phyloP scores from a whole-genome alignment of 163 green algal species.

The Scenedesmus sp. region DNA sequence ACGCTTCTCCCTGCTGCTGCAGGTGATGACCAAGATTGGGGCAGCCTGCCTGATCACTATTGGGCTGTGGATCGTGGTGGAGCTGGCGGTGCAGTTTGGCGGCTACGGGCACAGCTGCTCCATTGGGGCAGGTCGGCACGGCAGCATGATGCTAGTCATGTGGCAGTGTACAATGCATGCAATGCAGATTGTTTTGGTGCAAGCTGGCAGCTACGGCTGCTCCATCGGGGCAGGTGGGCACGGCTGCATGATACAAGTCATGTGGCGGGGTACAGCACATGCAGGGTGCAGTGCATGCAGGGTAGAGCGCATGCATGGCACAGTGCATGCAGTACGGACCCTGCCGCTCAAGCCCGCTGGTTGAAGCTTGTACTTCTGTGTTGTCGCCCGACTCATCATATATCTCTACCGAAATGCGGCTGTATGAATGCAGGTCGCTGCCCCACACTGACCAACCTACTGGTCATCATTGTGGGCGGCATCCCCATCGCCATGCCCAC shows the following conservation, averaged over 20 bases:
- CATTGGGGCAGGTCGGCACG: constrained; percentile 71
- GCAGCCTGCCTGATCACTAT: constrained; percentile 86
- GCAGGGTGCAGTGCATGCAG: no score
- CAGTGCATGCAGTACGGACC: not conserved
- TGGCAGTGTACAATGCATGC: no score
- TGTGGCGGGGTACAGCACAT: no score
- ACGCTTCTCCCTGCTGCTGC: constrained; percentile 7
- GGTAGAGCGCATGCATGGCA: no score
- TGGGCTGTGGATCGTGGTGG: constrained; percentile 81
- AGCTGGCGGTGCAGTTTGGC: constrained; percentile 85
- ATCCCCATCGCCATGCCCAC: constrained; percentile 96
- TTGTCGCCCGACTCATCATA: no score
- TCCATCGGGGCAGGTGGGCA: constrained; percentile 72
- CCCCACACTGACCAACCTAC: constrained; percentile 89
- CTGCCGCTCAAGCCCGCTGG: not conserved
- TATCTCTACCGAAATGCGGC: no score
- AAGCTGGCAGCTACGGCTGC: constrained; percentile 58
- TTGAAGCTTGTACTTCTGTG: no score
- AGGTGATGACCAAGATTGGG: constrained; percentile 73
- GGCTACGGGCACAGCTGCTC: constrained; percentile 81
- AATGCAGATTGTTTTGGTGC: no score
- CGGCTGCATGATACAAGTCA: not conserved
- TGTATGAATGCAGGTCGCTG: constrained; percentile 69
- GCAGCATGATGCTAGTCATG: not conserved
- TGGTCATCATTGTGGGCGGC: constrained; percentile 94